Percentiles rank a stretch among this genome's conserved stretches.
phyloP scores from a whole-genome alignment of 208 protist species.

The Leishmania aethiopica region DNA sequence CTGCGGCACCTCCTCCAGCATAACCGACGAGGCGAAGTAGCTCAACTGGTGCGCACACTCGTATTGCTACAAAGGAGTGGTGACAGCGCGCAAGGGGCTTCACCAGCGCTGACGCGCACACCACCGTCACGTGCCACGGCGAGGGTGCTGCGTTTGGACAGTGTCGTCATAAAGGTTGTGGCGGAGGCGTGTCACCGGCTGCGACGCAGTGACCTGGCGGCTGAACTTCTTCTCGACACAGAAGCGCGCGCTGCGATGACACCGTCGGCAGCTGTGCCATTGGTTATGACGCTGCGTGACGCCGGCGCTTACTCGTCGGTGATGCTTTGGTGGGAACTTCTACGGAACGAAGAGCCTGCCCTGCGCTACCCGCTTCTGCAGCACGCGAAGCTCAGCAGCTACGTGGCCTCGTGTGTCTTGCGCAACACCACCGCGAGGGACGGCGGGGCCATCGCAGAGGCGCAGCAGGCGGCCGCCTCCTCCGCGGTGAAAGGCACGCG shows the following conservation, averaged over 20 bases:
- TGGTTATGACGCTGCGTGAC: constrained; percentile 32
- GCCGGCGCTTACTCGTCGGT: constrained; percentile 10
- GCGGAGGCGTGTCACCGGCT: constrained; percentile 21
- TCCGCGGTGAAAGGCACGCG: neutral
- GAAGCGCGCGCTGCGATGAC: constrained; percentile 14
- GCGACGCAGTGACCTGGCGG: constrained; percentile 10
- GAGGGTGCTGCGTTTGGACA: constrained; percentile 9
- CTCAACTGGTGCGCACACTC: constrained; percentile 3
- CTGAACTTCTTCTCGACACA: constrained; percentile 2
- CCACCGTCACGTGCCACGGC: constrained; percentile 14
- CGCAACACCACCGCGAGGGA: constrained; percentile 3
- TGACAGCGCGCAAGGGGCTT: neutral
- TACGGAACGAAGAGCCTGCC: constrained; percentile 4
- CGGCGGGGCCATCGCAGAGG: neutral
- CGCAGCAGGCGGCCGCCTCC: neutral
- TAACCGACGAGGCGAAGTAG: constrained; percentile 5
- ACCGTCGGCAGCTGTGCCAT: constrained; percentile 29
- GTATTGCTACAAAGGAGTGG: neutral
- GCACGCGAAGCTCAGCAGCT: constrained; percentile 65
- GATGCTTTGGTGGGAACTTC: constrained; percentile 22
- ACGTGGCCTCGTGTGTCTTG: constrained; percentile 58
- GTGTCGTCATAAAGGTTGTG: constrained; percentile 21
- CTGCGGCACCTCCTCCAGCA: constrained; percentile 18
- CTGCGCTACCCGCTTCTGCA: constrained; percentile 27
- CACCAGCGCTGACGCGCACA: neutral